phyloP scores from a whole-genome alignment of 2,329 filamentous ascomycete species.

The Albophoma yamanashiensis region DNA sequence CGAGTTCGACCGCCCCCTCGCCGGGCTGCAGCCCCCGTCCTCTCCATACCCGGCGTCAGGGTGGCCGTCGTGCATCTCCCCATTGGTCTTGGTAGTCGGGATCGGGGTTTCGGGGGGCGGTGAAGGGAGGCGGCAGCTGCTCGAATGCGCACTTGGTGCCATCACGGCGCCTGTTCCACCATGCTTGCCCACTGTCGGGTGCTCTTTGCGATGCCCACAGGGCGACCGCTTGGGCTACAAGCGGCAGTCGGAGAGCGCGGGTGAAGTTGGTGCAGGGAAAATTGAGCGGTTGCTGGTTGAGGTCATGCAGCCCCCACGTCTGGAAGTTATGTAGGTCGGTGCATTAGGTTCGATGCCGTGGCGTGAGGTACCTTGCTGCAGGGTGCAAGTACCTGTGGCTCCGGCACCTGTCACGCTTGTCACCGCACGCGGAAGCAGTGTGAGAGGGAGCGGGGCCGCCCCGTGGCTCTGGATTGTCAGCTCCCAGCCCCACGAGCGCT shows the following conservation, averaged over 20 bases:
- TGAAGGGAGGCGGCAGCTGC: constrained; percentile 7
- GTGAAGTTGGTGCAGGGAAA: neutral
- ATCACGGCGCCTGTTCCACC: constrained; percentile 6
- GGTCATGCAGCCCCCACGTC: neutral
- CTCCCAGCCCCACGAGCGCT: too few species aligned
- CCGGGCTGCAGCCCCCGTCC: neutral
- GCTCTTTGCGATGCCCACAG: neutral
- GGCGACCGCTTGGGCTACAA: neutral
- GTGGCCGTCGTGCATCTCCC: neutral
- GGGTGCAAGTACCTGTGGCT: too few species aligned
- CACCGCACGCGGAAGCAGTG: too few species aligned
- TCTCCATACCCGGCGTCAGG: neutral
- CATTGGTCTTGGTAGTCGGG: neutral
- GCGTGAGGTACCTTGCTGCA: neutral
- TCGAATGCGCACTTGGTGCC: constrained; percentile 13
- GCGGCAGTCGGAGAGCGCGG: neutral
- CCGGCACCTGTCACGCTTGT: too few species aligned
- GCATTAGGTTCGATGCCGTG: neutral
- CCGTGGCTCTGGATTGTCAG: too few species aligned
- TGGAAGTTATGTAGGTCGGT: neutral
- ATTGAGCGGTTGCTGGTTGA: neutral
- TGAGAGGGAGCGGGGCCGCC: neutral
- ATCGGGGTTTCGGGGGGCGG: constrained; percentile 2
- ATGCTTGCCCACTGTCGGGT: neutral
- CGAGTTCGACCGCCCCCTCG: neutral